These are phyloP conservation scores for Gymnopus androsaceus DNA, from an alignment of 1,284 basidiomycete genomes.

Conservation along the genomic window DNA sequence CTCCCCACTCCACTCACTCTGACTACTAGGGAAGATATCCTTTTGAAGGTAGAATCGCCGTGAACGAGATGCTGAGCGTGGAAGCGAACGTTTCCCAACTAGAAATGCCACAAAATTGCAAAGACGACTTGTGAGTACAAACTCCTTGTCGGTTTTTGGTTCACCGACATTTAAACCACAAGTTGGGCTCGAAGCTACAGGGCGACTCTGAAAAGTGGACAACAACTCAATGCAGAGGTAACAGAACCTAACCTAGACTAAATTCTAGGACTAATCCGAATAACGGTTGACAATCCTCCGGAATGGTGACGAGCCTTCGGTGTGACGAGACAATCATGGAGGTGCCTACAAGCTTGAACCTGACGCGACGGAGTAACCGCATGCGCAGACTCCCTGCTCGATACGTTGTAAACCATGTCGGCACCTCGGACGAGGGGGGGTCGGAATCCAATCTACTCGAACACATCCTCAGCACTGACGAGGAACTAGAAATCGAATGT, in stretches of 20 bases:
- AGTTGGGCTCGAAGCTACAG: too few species aligned
- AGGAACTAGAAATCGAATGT: conserved; percentile 10
- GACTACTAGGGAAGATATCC: neutral
- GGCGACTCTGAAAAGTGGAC: too few species aligned
- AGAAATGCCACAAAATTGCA: too few species aligned
- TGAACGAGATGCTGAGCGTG: neutral
- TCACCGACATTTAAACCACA: too few species aligned
- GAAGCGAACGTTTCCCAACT: neutral
- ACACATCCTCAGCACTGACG: neutral
- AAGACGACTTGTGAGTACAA: too few species aligned
- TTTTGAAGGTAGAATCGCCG: neutral
- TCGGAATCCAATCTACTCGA: neutral
- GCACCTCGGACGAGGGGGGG: neutral
- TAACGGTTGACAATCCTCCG: neutral
- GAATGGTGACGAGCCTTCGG: too few species aligned
- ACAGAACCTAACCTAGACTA: too few species aligned
- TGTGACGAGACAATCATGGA: neutral
- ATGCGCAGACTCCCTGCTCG: neutral
- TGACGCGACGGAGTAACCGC: neutral
- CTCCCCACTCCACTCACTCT: neutral
- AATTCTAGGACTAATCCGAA: too few species aligned
- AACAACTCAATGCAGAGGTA: too few species aligned
- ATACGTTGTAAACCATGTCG: neutral
- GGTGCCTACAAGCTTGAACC: neutral
- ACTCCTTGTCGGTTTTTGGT: too few species aligned